Conservation (phyloP, 257 asterid genomes). For the Paraleonurus japonicus region DNA sequence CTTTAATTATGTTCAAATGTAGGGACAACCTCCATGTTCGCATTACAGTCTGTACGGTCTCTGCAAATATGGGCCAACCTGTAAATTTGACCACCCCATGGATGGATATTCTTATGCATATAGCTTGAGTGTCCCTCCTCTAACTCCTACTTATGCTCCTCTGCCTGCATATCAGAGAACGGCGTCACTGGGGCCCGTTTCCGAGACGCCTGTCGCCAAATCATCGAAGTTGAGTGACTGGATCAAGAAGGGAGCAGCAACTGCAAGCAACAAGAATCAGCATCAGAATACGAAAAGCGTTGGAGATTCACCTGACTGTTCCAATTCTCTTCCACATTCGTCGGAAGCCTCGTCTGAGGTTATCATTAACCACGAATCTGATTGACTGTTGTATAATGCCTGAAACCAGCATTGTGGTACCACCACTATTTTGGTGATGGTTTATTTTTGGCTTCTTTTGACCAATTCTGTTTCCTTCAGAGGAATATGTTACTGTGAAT, state of each 20-base stretch:
- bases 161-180: slow-evolving; percentile 29
- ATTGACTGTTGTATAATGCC: slow-evolving; percentile 21
- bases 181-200: slow-evolving; percentile 14
- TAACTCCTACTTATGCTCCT: slow-evolving; percentile 28
- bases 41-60: slow-evolving; percentile 49
- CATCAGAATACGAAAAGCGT: slow-evolving; percentile 17
- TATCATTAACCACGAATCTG: slow-evolving; percentile 33
- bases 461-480: slow-evolving; percentile 16
- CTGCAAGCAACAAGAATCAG: slow-evolving; percentile 31
- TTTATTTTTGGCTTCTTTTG: slow-evolving; percentile 20
- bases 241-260: slow-evolving; percentile 38
- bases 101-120: slow-evolving; percentile 47
- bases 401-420: slow-evolving; percentile 1
- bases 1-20: slow-evolving; percentile 24
- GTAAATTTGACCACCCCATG: slow-evolving; percentile 66
- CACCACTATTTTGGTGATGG: slow-evolving; percentile 6
- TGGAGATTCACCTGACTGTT: slow-evolving; percentile 35
- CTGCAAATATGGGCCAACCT: slow-evolving; percentile 65
- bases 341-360: slow-evolving; percentile 38
- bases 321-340: slow-evolving; percentile 36
- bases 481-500: slow-evolving; percentile 30
- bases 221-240: slow-evolving; percentile 36
- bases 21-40: slow-evolving; percentile 58
- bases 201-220: slow-evolving; percentile 36
- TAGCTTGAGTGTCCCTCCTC: slow-evolving; percentile 34